These are phyloP conservation scores for Tilletia caries DNA, from an alignment of 1,284 basidiomycete genomes.

Conservation along the genomic window DNA sequence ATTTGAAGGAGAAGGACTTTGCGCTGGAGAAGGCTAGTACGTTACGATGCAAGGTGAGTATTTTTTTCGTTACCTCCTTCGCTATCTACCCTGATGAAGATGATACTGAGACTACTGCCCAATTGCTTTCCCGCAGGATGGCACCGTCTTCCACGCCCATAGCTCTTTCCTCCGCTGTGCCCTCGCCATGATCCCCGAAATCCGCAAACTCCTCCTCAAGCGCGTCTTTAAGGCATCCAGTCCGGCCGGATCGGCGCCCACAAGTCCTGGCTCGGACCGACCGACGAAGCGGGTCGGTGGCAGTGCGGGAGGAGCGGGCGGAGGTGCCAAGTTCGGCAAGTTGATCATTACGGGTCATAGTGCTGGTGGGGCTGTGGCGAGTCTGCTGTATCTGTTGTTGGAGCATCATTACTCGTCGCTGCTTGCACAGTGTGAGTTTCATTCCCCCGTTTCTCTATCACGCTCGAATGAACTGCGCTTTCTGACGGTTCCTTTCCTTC, in stretches of 20 bases:
- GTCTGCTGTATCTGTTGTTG: constrained; percentile 2
- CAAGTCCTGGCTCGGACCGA: neutral
- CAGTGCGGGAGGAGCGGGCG: neutral
- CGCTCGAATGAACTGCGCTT: neutral
- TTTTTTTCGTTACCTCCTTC: neutral
- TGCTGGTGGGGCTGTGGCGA: constrained; percentile 4
- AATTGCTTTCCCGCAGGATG: neutral
- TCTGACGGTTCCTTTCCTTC: neutral
- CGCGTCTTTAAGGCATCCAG: neutral
- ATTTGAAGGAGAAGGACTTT: constrained; percentile 8
- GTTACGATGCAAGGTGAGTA: neutral
- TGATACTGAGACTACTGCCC: neutral
- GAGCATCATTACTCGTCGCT: constrained; percentile 4
- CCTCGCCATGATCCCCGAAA: neutral
- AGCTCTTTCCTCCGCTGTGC: neutral
- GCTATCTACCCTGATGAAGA: neutral
- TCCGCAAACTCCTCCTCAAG: neutral
- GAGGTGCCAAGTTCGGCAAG: neutral
- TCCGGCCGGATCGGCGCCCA: neutral
- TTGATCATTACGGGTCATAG: constrained; percentile 7
- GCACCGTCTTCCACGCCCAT: neutral
- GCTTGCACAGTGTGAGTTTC: constrained; percentile 2
- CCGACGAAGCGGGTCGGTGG: neutral
- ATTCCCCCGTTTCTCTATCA: neutral
- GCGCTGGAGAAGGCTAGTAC: constrained; percentile 8